These are phyloP conservation scores for Mortierella sp. DNA, from an alignment of 371 early-diverging fungal species.

Conservation along the genomic window DNA sequence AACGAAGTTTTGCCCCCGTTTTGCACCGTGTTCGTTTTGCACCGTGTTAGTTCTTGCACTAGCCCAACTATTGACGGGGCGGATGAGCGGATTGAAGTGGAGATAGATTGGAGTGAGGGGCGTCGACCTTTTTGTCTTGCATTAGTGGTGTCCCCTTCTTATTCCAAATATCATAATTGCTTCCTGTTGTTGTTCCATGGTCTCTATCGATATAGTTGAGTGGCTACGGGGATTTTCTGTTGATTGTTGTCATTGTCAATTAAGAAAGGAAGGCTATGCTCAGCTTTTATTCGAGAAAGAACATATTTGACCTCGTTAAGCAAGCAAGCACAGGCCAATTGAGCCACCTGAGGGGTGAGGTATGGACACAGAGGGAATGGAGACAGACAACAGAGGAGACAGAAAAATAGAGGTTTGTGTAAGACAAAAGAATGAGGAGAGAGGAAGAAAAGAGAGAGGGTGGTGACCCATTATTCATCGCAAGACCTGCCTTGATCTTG, in stretches of 20 bases:
- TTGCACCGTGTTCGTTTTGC: too few relatives aligned
- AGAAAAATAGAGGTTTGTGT: background rate
- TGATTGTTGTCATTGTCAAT: background rate
- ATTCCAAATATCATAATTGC: too few relatives aligned
- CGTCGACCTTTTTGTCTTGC: too few relatives aligned
- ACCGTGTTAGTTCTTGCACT: too few relatives aligned
- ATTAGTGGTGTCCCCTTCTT: too few relatives aligned
- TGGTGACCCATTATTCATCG: background rate
- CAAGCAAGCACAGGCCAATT: slow-evolving; percentile 4
- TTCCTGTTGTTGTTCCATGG: background rate
- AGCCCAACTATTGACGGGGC: too few relatives aligned
- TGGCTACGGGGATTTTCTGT: background rate
- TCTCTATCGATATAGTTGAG: background rate
- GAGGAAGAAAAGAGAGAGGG: background rate
- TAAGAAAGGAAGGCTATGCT: background rate
- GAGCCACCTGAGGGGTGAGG: background rate
- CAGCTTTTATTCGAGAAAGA: background rate
- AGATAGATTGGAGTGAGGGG: too few relatives aligned
- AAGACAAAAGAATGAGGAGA: background rate
- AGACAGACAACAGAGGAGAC: background rate
- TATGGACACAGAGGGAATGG: background rate
- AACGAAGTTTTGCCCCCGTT: too few relatives aligned
- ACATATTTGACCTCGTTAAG: background rate
- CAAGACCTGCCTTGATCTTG: background rate
- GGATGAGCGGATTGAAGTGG: too few relatives aligned